Percentiles rank a stretch among this genome's conserved stretches.
These are phyloP conservation scores for Elaphomyces granulatus DNA, from an alignment of 495 filamentous ascomycete species.

Conservation along the genomic window DNA sequence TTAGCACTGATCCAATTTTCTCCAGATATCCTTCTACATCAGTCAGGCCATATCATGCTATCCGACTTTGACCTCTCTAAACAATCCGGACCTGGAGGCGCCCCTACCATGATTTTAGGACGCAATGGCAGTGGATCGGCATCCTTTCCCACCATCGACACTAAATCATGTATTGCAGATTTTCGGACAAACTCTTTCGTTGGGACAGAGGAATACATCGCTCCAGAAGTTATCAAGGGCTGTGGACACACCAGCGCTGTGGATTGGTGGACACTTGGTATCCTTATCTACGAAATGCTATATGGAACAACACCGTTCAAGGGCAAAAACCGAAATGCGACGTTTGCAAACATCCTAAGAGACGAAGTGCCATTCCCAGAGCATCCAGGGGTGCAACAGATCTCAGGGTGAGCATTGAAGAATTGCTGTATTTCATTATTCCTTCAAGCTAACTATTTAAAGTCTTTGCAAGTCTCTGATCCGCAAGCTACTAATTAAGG, in stretches of 20 bases:
- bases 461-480: constrained; percentile 95
- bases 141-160: constrained; percentile 87
- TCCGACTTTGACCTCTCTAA: constrained; percentile 98
- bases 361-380: constrained; percentile 95
- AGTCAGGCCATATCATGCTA: constrained; percentile 98
- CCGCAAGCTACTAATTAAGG: constrained; percentile 93
- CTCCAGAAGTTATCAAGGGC: constrained; percentile 95
- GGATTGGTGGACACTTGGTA: constrained; percentile 98
- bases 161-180: constrained; percentile 94
- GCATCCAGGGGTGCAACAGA: constrained; percentile 64
- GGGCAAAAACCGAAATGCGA: constrained; percentile 95
- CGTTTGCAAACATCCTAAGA: constrained; percentile 90
- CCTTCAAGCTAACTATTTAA: constrained; percentile 8
- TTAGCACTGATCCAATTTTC: background rate
- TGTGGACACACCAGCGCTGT: constrained; percentile 97
- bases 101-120: constrained; percentile 91
- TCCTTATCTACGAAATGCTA: constrained; percentile 97
- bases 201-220: constrained; percentile 97
- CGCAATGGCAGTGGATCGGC: constrained; percentile 68
- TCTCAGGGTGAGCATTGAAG: constrained; percentile 73
- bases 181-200: constrained; percentile 98
- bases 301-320: constrained; percentile 98
- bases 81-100: constrained; percentile 90
- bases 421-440: background rate
- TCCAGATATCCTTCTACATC: constrained; percentile 88